Base-by-base conservation (phyloP, 2,329 filamentous ascomycete genomes). In the Pezicula radicicola region DNA sequence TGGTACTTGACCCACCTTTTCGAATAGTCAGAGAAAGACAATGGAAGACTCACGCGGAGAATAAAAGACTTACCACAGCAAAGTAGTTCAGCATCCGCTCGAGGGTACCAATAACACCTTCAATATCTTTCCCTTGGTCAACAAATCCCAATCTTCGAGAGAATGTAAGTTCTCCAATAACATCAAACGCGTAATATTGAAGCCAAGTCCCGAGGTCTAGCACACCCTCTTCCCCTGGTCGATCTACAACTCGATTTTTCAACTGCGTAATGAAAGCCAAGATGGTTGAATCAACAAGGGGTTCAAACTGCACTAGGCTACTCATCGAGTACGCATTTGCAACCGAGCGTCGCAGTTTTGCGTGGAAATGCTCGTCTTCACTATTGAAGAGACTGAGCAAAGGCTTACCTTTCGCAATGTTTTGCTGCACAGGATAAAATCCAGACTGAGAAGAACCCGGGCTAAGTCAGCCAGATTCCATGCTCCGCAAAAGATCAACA, bases 251-350 rank as follows among this genome's bases (percentile, higher is more conserved):
- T 21, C 40, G 40, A n/a, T 42, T n/a, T 21, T 42, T 19, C 6
- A 42, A 3, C 18, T 42, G 15, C 15, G 4, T 6, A 12, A 33
- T 46, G 43, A 46, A 46, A 12, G 21, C 18, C 43, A 27, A 13
- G 18, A 67, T 67, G 0, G 66, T 70, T 2, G 55, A 62, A 48
- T 73, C 68, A 6, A 72, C 69, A 28, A 69, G 66, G 1, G 63
- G 63, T 48, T 72, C 69, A 41, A 70, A 72, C 10, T 69, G 67
- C 6, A 73, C 65, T 12, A 76, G 52, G 0, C 66, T 73, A 18
- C 63, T 70, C 61, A 76, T 66, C 1, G 70, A 67, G 54, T 76
- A 76, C 0, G 68, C 64, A 33, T 63, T 62, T 0, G 72, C 68
- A 12, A 74, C 65, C 1, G 68, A 62, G 13, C 69, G 65, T 44